Percentiles rank a stretch among this genome's conserved stretches.
phyloP scores from a whole-genome alignment of 1,139 yeast species.

The Diutina neorugosa region DNA sequence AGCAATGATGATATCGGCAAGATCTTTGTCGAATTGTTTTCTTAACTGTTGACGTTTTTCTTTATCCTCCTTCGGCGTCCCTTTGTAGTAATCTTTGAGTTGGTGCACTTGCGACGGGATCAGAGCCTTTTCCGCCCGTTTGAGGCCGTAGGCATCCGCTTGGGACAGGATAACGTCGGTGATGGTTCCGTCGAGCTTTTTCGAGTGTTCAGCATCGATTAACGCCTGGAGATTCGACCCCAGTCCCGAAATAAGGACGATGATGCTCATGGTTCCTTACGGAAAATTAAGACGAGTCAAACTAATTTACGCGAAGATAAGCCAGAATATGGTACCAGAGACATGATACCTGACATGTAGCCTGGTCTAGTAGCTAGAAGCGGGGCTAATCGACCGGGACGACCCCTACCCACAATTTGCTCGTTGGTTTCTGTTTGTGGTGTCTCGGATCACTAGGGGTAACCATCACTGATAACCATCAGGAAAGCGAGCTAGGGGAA shows the following conservation, averaged over 20 bases:
- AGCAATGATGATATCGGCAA: constrained; percentile 53
- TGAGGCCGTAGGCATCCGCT: constrained; percentile 70
- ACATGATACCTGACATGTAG: too few species aligned
- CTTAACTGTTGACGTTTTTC: constrained; percentile 49
- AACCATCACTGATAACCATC: too few species aligned
- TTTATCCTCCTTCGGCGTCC: constrained; percentile 52
- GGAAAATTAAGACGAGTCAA: constrained; percentile 2
- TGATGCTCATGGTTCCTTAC: constrained; percentile 17
- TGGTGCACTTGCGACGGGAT: constrained; percentile 65
- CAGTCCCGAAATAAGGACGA: constrained; percentile 85
- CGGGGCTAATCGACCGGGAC: too few species aligned
- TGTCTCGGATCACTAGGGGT: too few species aligned
- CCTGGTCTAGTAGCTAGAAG: too few species aligned
- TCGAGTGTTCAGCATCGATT: constrained; percentile 52
- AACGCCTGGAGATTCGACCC: constrained; percentile 92
- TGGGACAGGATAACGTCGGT: constrained; percentile 76
- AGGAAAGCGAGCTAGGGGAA: too few species aligned
- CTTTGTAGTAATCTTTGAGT: constrained; percentile 63
- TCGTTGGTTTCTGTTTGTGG: too few species aligned
- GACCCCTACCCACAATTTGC: too few species aligned
- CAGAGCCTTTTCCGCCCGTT: constrained; percentile 55
- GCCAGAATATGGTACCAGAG: background rate
- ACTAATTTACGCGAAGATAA: background rate
- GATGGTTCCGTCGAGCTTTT: constrained; percentile 41
- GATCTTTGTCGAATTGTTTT: constrained; percentile 60